Conservation (phyloP, 805 yeast species). For the Torulaspora franciscae region DNA sequence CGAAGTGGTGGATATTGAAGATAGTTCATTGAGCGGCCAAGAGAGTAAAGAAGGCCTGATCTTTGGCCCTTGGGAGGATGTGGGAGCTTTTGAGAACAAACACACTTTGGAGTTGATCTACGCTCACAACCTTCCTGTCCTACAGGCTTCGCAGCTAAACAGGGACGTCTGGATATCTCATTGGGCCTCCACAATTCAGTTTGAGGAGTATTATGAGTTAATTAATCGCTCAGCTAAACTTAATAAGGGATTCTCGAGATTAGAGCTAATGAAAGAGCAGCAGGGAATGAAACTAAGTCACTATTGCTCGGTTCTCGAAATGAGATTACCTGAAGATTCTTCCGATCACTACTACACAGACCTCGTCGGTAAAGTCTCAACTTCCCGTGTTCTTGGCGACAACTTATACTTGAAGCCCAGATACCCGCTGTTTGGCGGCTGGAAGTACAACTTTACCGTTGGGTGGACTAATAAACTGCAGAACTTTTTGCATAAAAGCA, state of each 20-base stretch:
- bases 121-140: conserved; percentile 61
- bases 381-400: conserved; percentile 45
- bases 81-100: conserved; percentile 43
- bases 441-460: conserved; percentile 91
- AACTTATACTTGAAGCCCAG: conserved; percentile 68
- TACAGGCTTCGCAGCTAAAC: conserved; percentile 53
- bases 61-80: conserved; percentile 51
- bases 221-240: conserved; percentile 71
- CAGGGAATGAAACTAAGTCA: conserved; percentile 47
- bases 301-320: conserved; percentile 56
- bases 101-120: conserved; percentile 54
- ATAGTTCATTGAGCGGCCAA: conserved; percentile 35
- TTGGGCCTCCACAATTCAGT: conserved; percentile 62
- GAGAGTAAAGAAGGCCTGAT: conserved; percentile 41
- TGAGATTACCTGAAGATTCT: conserved; percentile 48
- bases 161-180: conserved; percentile 90
- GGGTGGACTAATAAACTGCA: conserved; percentile 77
- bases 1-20: conserved; percentile 21
- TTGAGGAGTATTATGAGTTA: conserved; percentile 83
- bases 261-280: conserved; percentile 64
- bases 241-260: conserved; percentile 68
- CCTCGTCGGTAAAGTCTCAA: conserved; percentile 88
- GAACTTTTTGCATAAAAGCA: conserved; percentile 45
- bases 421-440: conserved; percentile 92
- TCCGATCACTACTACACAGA: conserved; percentile 79